Conservation (phyloP, 352 stramenopile species). For the Pythium phragmitis region DNA sequence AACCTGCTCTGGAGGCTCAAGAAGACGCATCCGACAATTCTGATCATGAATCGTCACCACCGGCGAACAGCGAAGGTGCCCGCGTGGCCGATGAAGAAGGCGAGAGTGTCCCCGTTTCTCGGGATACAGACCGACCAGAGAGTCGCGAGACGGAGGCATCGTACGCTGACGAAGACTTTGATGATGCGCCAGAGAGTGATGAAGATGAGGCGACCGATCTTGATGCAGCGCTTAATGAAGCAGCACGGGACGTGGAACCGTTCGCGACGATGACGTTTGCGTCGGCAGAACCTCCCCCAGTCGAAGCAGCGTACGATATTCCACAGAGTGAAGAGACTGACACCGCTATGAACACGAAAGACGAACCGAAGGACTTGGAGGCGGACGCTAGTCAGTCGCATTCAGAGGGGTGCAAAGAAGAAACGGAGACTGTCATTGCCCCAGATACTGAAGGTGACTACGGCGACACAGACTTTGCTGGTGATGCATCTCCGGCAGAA, state of each 20-base stretch:
- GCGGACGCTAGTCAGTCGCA: background rate
- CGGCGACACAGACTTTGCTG: conserved; percentile 7
- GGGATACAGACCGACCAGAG: conserved; percentile 17
- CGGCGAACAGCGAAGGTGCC: background rate
- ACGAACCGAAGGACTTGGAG: background rate
- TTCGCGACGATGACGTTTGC: background rate
- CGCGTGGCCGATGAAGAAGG: background rate
- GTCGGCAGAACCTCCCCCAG: background rate
- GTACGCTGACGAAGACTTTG: conserved; percentile 26
- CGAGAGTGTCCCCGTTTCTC: background rate
- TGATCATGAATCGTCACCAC: background rate
- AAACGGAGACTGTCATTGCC: background rate
- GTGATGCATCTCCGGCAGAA: background rate
- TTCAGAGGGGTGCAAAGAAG: background rate
- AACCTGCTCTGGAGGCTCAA: background rate
- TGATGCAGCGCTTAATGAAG: background rate
- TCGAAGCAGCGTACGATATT: background rate
- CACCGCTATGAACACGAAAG: background rate
- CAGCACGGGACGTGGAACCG: background rate
- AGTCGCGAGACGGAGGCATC: conserved; percentile 23
- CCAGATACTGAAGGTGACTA: conserved; percentile 3
- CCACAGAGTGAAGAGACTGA: background rate
- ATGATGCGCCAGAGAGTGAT: conserved; percentile 6
- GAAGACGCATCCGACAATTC: background rate
- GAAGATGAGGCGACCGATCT: background rate